These are phyloP conservation scores for Amylostereum areolatum DNA, from an alignment of 1,284 basidiomycete species.

Conservation along the genomic window DNA sequence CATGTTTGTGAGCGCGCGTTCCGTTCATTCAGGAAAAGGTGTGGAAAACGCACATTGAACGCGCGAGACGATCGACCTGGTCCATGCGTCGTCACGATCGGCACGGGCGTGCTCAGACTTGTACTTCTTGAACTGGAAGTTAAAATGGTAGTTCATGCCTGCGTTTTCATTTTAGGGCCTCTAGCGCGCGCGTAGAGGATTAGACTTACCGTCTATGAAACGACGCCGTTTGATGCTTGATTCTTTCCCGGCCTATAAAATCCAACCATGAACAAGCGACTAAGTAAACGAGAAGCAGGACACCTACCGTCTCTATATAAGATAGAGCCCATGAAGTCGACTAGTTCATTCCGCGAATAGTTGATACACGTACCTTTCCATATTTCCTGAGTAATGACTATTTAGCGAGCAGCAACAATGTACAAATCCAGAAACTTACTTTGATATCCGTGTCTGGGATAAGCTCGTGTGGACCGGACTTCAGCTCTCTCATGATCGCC, in stretches of 20 bases:
- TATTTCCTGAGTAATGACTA: neutral
- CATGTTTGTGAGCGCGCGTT: too few species aligned
- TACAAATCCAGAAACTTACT: conserved; percentile 3
- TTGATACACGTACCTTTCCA: conserved; percentile 10
- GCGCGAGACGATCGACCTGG: conserved; percentile 12
- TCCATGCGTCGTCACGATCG: conserved; percentile 15
- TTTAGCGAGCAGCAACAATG: neutral
- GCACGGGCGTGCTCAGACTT: conserved; percentile 4
- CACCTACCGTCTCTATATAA: too few species aligned
- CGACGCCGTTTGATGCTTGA: conserved; percentile 15
- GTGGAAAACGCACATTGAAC: conserved; percentile 16
- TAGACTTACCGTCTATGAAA: conserved; percentile 12
- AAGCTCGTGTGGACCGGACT: conserved; percentile 14
- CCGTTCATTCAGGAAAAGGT: too few species aligned
- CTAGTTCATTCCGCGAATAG: neutral
- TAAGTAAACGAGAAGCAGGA: too few species aligned
- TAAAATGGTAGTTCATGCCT: conserved; percentile 13
- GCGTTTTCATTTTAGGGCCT: neutral
- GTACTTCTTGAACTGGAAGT: conserved; percentile 11
- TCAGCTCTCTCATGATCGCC: conserved; percentile 12
- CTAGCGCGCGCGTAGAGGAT: neutral
- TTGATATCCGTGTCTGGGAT: conserved; percentile 13
- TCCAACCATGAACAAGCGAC: too few species aligned
- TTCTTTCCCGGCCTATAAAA: conserved; percentile 13
- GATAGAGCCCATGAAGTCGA: too few species aligned